These are phyloP conservation scores for Stachybotrys elegans DNA, from an alignment of 2,329 filamentous ascomycete species.

Conservation along the genomic window DNA sequence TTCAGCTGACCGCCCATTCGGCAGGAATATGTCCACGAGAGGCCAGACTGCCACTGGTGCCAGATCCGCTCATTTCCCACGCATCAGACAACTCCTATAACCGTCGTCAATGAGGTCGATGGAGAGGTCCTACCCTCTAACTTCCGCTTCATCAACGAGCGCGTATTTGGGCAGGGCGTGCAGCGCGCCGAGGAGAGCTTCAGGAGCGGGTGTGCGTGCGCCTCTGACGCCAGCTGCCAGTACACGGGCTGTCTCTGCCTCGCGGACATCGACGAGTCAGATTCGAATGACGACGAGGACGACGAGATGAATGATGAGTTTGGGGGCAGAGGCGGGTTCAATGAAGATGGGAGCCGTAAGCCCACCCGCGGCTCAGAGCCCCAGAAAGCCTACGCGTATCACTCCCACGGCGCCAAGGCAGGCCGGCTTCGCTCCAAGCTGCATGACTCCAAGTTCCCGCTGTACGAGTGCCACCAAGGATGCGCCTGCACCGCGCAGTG, in stretches of 20 bases:
- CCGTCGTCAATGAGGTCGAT: conserved; percentile 60
- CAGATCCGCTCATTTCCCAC: conserved; percentile 52
- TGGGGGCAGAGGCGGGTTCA: not conserved
- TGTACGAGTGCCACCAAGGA: conserved; percentile 75
- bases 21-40: conserved; percentile 33
- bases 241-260: conserved; percentile 65
- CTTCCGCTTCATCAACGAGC: conserved; percentile 65
- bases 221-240: conserved; percentile 57
- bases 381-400: conserved; percentile 57
- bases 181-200: conserved; percentile 55
- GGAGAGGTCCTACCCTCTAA: conserved; percentile 49
- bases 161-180: conserved; percentile 56
- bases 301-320: conserved; percentile 7
- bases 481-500: conserved; percentile 63
- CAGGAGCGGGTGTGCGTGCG: conserved; percentile 65
- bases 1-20: not conserved
- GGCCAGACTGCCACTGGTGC: conserved; percentile 53
- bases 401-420: conserved; percentile 45
- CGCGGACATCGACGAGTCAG: conserved; percentile 52
- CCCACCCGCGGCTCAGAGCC: not conserved
- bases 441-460: conserved; percentile 51
- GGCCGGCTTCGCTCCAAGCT: conserved; percentile 48
- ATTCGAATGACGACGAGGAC: conserved; percentile 39
- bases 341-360: conserved; percentile 32
- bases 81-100: conserved; percentile 46